Conservation (phyloP, 2,329 filamentous ascomycete species). For the Diaporthe capsici region DNA sequence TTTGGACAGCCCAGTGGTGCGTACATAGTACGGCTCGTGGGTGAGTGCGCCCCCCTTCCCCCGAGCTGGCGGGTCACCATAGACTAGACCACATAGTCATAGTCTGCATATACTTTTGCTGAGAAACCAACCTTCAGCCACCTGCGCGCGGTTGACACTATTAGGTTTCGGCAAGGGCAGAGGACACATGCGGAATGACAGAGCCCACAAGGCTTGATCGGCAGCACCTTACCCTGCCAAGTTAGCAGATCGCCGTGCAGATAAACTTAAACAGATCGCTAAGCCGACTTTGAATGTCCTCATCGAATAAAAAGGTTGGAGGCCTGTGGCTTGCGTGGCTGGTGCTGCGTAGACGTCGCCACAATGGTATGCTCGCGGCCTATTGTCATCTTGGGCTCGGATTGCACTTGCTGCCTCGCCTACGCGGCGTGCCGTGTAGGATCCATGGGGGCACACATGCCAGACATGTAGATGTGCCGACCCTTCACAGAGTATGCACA, state of each 20-base stretch:
- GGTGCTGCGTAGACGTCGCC: slow-evolving; percentile 25
- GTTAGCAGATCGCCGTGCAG: slow-evolving; percentile 34
- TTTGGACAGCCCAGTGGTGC: slow-evolving; percentile 1
- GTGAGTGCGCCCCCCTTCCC: background rate
- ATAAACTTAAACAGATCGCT: slow-evolving; percentile 34
- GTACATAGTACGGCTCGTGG: background rate
- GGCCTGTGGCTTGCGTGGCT: slow-evolving; percentile 42
- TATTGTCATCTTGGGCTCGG: slow-evolving; percentile 1
- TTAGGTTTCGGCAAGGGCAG: slow-evolving; percentile 16
- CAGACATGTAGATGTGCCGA: background rate
- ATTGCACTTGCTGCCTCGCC: background rate
- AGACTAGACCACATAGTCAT: background rate
- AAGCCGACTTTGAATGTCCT: slow-evolving; percentile 1
- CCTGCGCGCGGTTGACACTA: background rate
- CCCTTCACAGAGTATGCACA: background rate
- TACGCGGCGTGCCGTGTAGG: background rate
- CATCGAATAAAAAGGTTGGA: slow-evolving; percentile 36
- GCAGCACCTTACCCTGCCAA: slow-evolving; percentile 27
- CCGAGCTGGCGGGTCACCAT: background rate
- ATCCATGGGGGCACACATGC: background rate
- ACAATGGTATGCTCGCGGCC: slow-evolving; percentile 23
- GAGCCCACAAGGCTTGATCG: slow-evolving; percentile 34
- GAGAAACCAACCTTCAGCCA: background rate
- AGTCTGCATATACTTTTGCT: slow-evolving; percentile 2
- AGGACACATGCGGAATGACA: slow-evolving; percentile 17